Conservation (phyloP, 257 asterid genomes). For the Thymus quinquecostatus region DNA sequence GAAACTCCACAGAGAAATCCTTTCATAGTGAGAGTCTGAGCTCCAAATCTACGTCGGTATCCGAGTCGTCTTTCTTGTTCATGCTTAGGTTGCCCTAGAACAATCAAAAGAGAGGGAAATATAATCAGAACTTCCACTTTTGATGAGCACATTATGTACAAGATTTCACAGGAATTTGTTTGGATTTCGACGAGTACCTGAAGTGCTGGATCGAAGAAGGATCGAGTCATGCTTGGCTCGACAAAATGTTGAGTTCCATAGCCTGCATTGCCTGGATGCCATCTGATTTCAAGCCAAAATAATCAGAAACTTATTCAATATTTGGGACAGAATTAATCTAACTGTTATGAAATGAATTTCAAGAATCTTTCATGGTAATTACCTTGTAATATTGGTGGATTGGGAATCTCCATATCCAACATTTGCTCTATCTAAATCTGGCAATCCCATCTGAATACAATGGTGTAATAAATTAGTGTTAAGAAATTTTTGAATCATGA, state of each 20-base stretch:
- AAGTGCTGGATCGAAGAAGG: conserved; percentile 53
- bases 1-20: conserved; percentile 2
- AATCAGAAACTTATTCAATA: neutral
- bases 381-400: conserved; percentile 53
- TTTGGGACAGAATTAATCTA: neutral
- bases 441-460: conserved; percentile 63
- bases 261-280: conserved; percentile 62
- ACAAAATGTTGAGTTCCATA: conserved; percentile 51
- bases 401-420: conserved; percentile 65
- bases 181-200: conserved; percentile 51
- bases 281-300: conserved; percentile 46
- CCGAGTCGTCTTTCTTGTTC: conserved; percentile 54
- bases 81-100: conserved; percentile 49
- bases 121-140: neutral
- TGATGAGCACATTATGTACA: neutral
- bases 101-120: neutral
- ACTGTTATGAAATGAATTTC: neutral
- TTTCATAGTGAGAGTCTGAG: conserved; percentile 60
- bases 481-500: neutral
- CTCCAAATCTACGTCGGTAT: conserved; percentile 87
- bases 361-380: conserved; percentile 23
- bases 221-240: conserved; percentile 62
- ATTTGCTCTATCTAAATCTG: conserved; percentile 58
- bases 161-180: neutral
- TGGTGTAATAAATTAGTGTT: neutral